Conservation (phyloP, 495 filamentous ascomycete species). For the Podospora pseudopauciseta region DNA sequence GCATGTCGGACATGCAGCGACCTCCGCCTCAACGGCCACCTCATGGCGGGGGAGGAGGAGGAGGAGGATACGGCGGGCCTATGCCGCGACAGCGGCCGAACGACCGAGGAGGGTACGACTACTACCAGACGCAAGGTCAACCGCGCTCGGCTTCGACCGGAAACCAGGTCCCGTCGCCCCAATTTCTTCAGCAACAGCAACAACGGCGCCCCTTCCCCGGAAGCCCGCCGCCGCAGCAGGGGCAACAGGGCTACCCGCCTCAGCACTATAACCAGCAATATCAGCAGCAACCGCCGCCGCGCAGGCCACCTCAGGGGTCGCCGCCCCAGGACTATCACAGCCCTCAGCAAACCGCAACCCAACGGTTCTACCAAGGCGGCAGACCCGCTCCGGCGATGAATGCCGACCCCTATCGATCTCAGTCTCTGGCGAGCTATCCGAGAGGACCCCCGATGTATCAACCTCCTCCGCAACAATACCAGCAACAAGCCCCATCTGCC, state of each 20-base stretch:
- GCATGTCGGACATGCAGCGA: constrained; percentile 53
- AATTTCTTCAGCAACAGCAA: constrained; percentile 37
- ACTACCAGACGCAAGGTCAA: constrained; percentile 48
- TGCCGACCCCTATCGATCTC: constrained; percentile 79
- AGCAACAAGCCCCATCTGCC: constrained; percentile 62
- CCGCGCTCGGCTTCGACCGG: constrained; percentile 45
- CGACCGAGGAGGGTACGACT: constrained; percentile 49
- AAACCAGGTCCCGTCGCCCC: constrained; percentile 38
- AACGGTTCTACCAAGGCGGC: constrained; percentile 51
- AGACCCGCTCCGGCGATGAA: constrained; percentile 68
- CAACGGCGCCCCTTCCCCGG: constrained; percentile 56
- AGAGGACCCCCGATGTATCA: constrained; percentile 61
- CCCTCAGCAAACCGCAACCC: constrained; percentile 47
- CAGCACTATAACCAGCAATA: constrained; percentile 17
- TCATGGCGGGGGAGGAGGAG: constrained; percentile 38
- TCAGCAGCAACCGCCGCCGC: constrained; percentile 22
- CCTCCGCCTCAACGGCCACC: constrained; percentile 59
- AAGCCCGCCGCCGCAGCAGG: constrained; percentile 19
- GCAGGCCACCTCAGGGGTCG: constrained; percentile 10
- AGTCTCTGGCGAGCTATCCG: constrained; percentile 77
- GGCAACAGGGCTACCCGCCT: not conserved
- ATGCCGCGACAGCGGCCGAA: constrained; percentile 37
- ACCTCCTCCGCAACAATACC: constrained; percentile 61
- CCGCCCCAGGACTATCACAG: constrained; percentile 56
- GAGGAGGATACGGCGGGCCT: constrained; percentile 36